phyloP scores from a whole-genome alignment of 306 rosid genomes.

The Cucurbita maxima region DNA sequence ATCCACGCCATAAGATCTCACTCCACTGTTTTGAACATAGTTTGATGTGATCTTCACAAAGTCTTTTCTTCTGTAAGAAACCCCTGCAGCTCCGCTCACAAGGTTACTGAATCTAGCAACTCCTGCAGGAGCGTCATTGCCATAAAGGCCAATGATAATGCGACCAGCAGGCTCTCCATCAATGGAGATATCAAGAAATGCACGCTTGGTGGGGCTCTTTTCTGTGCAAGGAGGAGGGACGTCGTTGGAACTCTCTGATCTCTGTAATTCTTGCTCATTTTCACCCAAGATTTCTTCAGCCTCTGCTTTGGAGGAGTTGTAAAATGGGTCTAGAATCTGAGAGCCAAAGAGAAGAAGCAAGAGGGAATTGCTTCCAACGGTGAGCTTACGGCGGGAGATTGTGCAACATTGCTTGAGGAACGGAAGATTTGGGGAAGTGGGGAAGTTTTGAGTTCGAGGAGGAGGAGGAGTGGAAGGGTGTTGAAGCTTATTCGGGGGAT shows the following conservation, averaged over 20 bases:
- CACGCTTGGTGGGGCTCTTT: conserved; percentile 35
- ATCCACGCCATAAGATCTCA: conserved; percentile 74
- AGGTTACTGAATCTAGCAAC: conserved; percentile 52
- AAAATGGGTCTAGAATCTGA: conserved; percentile 29
- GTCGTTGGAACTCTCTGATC: conserved; percentile 9
- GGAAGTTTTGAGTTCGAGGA: conserved; percentile 22
- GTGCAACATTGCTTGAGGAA: conserved; percentile 32
- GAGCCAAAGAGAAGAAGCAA: conserved; percentile 45
- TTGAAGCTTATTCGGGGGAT: conserved; percentile 20
- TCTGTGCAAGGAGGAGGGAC: conserved; percentile 23
- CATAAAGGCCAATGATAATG: conserved; percentile 45
- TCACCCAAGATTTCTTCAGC: conserved; percentile 35
- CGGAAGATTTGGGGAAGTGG: conserved; percentile 18
- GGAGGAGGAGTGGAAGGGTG: conserved; percentile 18
- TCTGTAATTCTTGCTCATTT: not conserved
- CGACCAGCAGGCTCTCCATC: conserved; percentile 66
- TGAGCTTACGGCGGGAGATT: conserved; percentile 54
- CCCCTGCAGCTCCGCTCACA: conserved; percentile 75
- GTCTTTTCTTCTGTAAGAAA: conserved; percentile 83
- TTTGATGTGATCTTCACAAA: conserved; percentile 60
- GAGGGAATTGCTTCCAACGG: conserved; percentile 40
- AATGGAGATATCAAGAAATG: conserved; percentile 53
- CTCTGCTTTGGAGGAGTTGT: conserved; percentile 22
- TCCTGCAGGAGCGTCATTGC: conserved; percentile 43
- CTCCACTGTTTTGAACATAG: conserved; percentile 63